Percentiles rank a stretch among this genome's conserved stretches.
Evolutionary conservation across 805 yeast species (phyloP).

Genomic region (Yarrowia sp.): DNA sequence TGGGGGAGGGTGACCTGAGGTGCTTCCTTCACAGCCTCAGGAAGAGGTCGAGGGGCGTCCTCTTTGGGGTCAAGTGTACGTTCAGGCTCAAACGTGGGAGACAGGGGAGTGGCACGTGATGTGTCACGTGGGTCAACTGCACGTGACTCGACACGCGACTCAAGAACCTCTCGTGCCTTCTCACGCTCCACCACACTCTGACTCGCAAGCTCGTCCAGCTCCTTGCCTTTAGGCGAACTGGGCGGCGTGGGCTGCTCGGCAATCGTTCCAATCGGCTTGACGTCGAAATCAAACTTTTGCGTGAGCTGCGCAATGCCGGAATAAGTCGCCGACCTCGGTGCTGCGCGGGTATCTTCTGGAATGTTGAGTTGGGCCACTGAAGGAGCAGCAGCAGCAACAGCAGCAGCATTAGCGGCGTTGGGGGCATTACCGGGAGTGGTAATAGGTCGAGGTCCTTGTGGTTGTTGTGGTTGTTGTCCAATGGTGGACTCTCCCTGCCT

Average conservation of each 20-base stretch:
- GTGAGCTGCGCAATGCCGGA: constrained; percentile 10
- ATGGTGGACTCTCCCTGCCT: constrained; percentile 8
- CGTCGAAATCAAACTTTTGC: constrained; percentile 8
- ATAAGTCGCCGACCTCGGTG: constrained; percentile 13
- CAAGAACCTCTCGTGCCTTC: no score
- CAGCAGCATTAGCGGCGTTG: background rate
- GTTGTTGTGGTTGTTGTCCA: background rate
- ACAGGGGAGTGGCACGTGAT: no score
- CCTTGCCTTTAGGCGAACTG: constrained; percentile 5
- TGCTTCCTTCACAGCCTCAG: background rate
- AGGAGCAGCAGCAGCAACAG: background rate
- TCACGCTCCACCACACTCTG: no score
- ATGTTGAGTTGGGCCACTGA: constrained; percentile 9
- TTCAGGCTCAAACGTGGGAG: no score
- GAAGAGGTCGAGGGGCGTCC: background rate
- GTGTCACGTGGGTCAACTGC: no score
- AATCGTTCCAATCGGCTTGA: constrained; percentile 21
- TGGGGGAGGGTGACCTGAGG: background rate
- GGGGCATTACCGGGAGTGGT: background rate
- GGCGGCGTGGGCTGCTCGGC: constrained; percentile 29
- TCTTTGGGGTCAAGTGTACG: no score
- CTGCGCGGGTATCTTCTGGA: constrained; percentile 6
- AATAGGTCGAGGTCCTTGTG: background rate
- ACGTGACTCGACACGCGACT: no score
- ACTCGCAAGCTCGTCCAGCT: background rate